Evolutionary conservation across 352 stramenopile genomes (phyloP), one percentile per base, ranked within the genome.

Genomic region (Phytophthora syringae): DNA sequence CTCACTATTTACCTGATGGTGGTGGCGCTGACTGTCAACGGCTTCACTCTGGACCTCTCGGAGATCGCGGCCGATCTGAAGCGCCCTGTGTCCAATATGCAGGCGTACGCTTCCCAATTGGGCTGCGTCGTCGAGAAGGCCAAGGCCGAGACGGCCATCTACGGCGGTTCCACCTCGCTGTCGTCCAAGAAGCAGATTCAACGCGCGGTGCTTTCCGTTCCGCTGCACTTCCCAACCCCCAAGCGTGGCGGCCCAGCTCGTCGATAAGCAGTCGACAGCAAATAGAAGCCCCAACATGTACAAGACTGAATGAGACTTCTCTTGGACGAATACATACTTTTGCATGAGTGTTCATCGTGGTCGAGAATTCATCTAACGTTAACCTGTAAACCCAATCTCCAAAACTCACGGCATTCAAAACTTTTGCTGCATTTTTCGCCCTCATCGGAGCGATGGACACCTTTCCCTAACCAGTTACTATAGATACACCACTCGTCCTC

Each of bases 1-100:
- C 70, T 93, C 44, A 75, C 88, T 32, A 52, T 95, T 18, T 83
- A 92, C 68, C 69, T 95, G 65, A 66, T 95, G 21, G 80, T 90
- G 40, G 72, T 93, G 20, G 86, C 84, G 43, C 71, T 95, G 25
- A 93, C 82, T 16, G 55, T 92, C 20, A 91, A 89, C 66, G 68
- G 62, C 43, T 95, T 92, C 68, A 92, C 70, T 24, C 66, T 95
- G 67, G 83, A 93, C 54, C 72, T 95, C 42, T 84, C 84, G 11
- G 84, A 92, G 39, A 54, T 93, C 53, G 74, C 69, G 13, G 53
- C 72, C 20, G 86, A 95, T 53, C 74, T 95, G 18, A 95, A 95
- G 74, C 77, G 72, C 37, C 79, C 76, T 11, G 24, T 76, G 1
- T 28, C 76, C 9, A 75, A 80, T 55, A 67, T 94, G 22, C 77